These are phyloP conservation scores for Fusarium sp. DNA, from an alignment of 2,329 filamentous ascomycete genomes.

Conservation along the genomic window DNA sequence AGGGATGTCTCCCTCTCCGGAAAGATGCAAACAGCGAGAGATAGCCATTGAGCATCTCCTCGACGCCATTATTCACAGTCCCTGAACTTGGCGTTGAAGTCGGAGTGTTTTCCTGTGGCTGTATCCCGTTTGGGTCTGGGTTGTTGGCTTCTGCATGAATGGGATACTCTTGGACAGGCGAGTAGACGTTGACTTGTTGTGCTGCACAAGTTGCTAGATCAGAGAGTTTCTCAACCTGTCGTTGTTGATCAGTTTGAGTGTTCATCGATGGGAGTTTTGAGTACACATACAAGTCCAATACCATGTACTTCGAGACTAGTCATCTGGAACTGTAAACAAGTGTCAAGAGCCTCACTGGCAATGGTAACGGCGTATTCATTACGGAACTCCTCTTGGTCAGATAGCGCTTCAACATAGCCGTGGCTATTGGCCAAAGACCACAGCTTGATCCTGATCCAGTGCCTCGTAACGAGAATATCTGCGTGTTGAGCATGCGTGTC, in stretches of 20 bases:
- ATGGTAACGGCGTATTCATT: neutral
- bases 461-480: neutral
- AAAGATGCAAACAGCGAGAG: neutral
- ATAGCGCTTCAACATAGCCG: neutral
- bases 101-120: neutral
- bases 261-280: rapidly evolving
- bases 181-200: neutral
- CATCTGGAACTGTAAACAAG: neutral
- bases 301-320: neutral
- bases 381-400: neutral
- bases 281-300: neutral
- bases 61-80: rapidly evolving
- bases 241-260: neutral
- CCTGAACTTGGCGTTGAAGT: rapidly evolving
- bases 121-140: rapidly evolving
- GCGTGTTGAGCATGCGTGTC: neutral
- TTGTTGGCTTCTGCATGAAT: rapidly evolving
- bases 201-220: neutral
- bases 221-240: neutral
- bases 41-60: neutral
- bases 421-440: neutral
- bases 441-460: neutral
- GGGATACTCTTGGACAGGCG: neutral
- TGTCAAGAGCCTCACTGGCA: neutral
- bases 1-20: neutral